Conservation (phyloP, 1,284 basidiomycete genomes). For the Trametes polyzona region DNA sequence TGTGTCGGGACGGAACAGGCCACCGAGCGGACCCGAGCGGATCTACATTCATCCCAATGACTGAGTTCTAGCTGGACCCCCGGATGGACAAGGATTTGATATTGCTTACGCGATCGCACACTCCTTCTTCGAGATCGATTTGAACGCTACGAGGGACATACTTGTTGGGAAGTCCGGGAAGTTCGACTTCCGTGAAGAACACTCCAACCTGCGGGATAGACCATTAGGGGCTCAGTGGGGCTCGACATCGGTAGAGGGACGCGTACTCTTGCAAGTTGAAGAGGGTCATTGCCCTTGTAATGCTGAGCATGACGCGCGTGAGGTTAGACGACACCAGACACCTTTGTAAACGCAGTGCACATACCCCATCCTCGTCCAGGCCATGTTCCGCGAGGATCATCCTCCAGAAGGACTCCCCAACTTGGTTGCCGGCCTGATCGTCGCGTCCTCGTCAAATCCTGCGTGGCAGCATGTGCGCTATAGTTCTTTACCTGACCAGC, state of each 20-base stretch:
- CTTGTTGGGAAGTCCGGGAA: conserved; percentile 50
- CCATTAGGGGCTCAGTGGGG: too few species aligned
- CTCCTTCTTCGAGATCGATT: conserved; percentile 91
- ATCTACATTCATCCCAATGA: conserved; percentile 46
- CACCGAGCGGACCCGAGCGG: conserved; percentile 69
- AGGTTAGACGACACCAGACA: background rate
- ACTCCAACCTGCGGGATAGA: conserved; percentile 57
- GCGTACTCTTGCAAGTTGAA: conserved; percentile 50
- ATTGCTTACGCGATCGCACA: conserved; percentile 70
- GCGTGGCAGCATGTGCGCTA: background rate
- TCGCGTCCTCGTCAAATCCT: background rate
- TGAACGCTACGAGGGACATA: conserved; percentile 96
- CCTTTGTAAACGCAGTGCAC: conserved; percentile 24
- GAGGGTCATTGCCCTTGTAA: conserved; percentile 52
- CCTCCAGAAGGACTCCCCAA: conserved; percentile 80
- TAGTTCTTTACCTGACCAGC: conserved; percentile 18
- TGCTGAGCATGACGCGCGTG: conserved; percentile 35
- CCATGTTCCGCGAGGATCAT: conserved; percentile 84
- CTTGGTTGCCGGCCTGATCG: conserved; percentile 70
- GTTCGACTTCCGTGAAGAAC: conserved; percentile 71
- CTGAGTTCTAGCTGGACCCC: background rate
- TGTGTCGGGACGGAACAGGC: conserved; percentile 88
- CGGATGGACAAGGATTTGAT: background rate
- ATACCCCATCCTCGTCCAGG: conserved; percentile 69
- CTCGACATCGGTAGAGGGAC: background rate